A percentile compares a stretch with the other conserved stretches of the same genome.
Conservation (phyloP, 2,329 filamentous ascomycete species). For the Phoma sp. region DNA sequence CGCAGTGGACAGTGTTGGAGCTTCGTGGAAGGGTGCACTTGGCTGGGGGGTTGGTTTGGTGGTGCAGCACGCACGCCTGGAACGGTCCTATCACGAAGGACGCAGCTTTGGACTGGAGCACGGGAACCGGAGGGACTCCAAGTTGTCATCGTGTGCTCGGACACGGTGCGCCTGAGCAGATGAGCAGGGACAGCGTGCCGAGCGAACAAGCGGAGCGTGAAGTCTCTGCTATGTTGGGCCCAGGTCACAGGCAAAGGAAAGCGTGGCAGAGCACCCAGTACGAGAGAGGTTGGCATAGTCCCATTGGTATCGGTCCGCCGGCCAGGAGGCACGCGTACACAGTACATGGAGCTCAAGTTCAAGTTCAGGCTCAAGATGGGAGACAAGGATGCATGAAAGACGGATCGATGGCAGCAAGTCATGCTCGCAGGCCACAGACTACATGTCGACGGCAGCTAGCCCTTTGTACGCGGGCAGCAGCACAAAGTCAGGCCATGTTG, state of each 20-base stretch:
- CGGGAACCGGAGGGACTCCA: not conserved
- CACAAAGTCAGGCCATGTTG: slow-evolving; percentile 17
- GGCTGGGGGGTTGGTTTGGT: slow-evolving; percentile 12
- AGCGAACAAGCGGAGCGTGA: not conserved
- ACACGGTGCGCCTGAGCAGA: not conserved
- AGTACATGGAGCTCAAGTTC: too few species aligned
- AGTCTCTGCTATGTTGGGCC: slow-evolving; percentile 8
- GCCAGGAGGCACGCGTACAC: not conserved
- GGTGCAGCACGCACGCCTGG: slow-evolving; percentile 15
- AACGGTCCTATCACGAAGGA: slow-evolving; percentile 10
- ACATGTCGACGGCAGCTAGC: not conserved
- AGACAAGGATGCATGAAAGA: not conserved
- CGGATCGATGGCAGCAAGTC: slow-evolving; percentile 6
- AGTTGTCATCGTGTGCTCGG: not conserved
- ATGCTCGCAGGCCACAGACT: not conserved
- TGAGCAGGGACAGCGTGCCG: not conserved
- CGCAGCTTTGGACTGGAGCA: not conserved
- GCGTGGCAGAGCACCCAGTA: not conserved
- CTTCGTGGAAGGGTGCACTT: slow-evolving; percentile 11
- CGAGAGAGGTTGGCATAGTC: not conserved
- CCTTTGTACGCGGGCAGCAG: not conserved
- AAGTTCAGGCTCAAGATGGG: not conserved
- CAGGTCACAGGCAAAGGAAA: slow-evolving; percentile 5
- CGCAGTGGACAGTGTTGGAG: slow-evolving; percentile 9
- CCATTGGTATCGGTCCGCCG: slow-evolving; percentile 4